phyloP scores from a whole-genome alignment of 345 rosid genomes.

The Euphorbia tirucalli region DNA sequence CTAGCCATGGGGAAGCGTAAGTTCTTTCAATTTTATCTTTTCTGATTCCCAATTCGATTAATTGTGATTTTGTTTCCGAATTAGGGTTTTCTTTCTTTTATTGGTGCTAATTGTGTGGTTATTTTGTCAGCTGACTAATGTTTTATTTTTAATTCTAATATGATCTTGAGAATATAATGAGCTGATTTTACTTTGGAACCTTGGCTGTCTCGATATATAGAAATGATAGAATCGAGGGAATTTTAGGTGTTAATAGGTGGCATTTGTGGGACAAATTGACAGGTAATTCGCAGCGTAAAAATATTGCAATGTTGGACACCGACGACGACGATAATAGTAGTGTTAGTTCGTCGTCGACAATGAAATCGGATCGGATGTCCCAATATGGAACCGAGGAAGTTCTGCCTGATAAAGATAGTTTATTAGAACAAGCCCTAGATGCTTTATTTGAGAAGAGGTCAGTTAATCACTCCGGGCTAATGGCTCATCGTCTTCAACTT shows the following conservation, averaged over 20 bases:
- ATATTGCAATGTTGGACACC: slow-evolving; percentile 55
- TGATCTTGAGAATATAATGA: too few relatives aligned
- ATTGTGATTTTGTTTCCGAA: not conserved
- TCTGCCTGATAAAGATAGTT: slow-evolving; percentile 55
- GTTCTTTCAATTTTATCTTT: slow-evolving; percentile 15
- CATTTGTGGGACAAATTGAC: slow-evolving; percentile 13
- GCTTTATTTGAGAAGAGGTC: slow-evolving; percentile 78
- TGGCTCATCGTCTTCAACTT: too few relatives aligned
- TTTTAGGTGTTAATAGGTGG: not conserved
- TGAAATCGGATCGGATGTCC: slow-evolving; percentile 52
- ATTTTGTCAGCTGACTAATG: not conserved
- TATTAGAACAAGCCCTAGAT: slow-evolving; percentile 80
- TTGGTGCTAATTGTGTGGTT: not conserved
- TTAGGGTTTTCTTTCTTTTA: not conserved
- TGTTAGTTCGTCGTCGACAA: slow-evolving; percentile 68
- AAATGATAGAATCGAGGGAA: not conserved
- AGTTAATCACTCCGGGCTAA: not conserved
- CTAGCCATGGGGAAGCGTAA: slow-evolving; percentile 73
- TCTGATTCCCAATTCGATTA: slow-evolving; percentile 7
- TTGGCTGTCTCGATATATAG: not conserved
- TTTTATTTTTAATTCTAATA: too few relatives aligned
- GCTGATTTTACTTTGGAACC: not conserved
- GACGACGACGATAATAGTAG: slow-evolving; percentile 78
- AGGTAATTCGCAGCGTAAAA: slow-evolving; percentile 54
- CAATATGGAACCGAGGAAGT: slow-evolving; percentile 55